Evolutionary conservation across 2,329 filamentous ascomycete genomes (phyloP), one percentile per base, ranked within the genome.

Genomic region (Colletotrichum echinochloae): DNA sequence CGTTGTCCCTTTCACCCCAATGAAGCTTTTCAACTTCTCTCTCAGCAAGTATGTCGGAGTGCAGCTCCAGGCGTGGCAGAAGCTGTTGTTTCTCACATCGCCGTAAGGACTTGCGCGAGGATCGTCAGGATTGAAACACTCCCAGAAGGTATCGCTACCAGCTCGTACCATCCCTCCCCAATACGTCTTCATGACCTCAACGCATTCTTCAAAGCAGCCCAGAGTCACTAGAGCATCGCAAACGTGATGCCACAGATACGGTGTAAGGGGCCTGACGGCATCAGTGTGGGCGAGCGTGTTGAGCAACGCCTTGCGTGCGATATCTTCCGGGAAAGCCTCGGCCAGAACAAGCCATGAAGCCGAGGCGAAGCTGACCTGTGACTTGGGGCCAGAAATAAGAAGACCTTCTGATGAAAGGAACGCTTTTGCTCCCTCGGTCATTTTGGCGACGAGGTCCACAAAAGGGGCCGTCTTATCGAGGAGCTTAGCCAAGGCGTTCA

Each of bases 1-100:
- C 14, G 9, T 56, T 1, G 28, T 52, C 5, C 30, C 44, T 18
- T 62, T 20, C 5, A 70, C 63, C 1, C 63, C 67, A 12, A 61
- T 35, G 20, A 57, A 66, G 3, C 51, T 56, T 28, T 44, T 70
- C 49, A 74, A 37, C 49, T 70, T 73, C 18, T 39, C 63, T 54
- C 77, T 73, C 5, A 79, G 70, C 46, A 78, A 54, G 66, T 78
- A 78, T 20, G 76, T 76, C 1, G 77, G 76, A 18, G 77, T 78
- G 60, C 78, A 79, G 65, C 75, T 77, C 78, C 78, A 79, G 1
- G 78, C 77, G 74, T 79, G 77, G 30, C 77, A 80, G 70, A 78
- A 80, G 44, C 76, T 78, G 55, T 79, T 80, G 69, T 78, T 79
- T 23, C 77, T 71, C 18, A 72, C 75, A 71, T 79, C 78, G 3